Base-by-base conservation (phyloP, 257 asterid species). In the Penstemon newberryi region DNA sequence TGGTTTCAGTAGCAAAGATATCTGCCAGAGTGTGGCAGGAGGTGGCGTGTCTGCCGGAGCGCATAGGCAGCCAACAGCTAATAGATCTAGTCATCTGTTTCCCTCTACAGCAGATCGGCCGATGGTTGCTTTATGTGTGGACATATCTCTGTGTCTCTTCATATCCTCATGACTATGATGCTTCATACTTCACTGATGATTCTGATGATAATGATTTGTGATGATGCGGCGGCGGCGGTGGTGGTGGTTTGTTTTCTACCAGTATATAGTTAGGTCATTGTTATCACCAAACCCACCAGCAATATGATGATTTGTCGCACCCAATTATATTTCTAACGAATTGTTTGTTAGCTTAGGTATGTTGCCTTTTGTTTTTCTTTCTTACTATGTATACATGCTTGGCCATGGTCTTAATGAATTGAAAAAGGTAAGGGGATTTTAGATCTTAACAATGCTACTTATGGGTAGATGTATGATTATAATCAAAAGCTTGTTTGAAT, bases 71-170 rank as follows among this genome's bases (percentile, higher is more conserved):
- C 69, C 80, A 66, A 1, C 80, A 80, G 66, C 64, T 83, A 50
- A 37, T 83, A 64, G 88, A 83, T 72, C 69, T 83, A 63, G 83
- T 77, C 4, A 36, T 83, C 67, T 77, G 80, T 46, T 83, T 80
- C 76, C 88, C 88, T 46, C 76, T 80, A 19, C 85, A 67, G 63
- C 83, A 75, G 69, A 61, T 83, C 43, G 83, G 88, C 10, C 75
- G 83, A 0, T 72, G 76, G 75, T 76, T 69, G 11, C 77, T 75
- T 66, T 75, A 52, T 69, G 45, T 80, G 25, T 83, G 85, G 87
- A 80, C 79, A 50, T 83, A 69, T 65, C 83, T 83, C 36, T 83
- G 87, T 37, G 71, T 80, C 44, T 73, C 84, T 3, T 79, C 84
- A 3, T 59, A 74, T 51, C 80, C 84, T 5, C 61, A 73, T 37